Evolutionary conservation across 768 basidiomycete genomes (phyloP).

Genomic region (Leccinum boreale): DNA sequence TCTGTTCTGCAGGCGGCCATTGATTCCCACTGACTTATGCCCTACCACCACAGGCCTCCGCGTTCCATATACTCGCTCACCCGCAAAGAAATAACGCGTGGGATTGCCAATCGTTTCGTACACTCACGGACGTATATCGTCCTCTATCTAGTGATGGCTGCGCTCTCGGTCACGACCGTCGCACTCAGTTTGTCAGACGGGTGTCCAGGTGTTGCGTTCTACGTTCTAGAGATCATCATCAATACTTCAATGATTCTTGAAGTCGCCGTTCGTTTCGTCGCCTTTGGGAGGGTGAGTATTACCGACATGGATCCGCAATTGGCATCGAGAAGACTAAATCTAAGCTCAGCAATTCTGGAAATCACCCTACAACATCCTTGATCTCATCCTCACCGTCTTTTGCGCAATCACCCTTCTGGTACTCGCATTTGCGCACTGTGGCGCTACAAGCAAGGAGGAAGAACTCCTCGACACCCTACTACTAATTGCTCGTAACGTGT

Average conservation of each 20-base stretch:
- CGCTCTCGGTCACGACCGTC: constrained; percentile 81
- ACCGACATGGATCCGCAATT: not conserved
- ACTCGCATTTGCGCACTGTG: constrained; percentile 84
- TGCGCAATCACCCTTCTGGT: constrained; percentile 88
- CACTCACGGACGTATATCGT: constrained; percentile 85
- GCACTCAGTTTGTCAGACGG: constrained; percentile 78
- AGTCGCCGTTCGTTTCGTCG: constrained; percentile 87
- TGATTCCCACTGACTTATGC: constrained; percentile 12
- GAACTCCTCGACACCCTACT: constrained; percentile 91
- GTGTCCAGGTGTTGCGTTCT: constrained; percentile 87
- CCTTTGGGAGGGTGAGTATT: constrained; percentile 80
- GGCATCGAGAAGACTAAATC: constrained; percentile 2
- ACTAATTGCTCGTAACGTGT: constrained; percentile 86
- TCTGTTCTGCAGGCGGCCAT: constrained; percentile 5
- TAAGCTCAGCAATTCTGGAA: constrained; percentile 84
- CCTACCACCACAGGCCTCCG: constrained; percentile 48
- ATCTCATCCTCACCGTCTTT: constrained; percentile 84
- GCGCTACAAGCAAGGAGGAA: constrained; percentile 82
- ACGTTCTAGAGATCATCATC: constrained; percentile 84
- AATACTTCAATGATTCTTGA: constrained; percentile 92
- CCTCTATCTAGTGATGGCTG: constrained; percentile 87
- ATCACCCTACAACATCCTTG: constrained; percentile 71
- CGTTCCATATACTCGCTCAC: constrained; percentile 86
- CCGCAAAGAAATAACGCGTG: constrained; percentile 76
- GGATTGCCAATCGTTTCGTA: constrained; percentile 87